Evolutionary conservation across 257 asterid species (phyloP).

Genomic region (Petrea volubilis): DNA sequence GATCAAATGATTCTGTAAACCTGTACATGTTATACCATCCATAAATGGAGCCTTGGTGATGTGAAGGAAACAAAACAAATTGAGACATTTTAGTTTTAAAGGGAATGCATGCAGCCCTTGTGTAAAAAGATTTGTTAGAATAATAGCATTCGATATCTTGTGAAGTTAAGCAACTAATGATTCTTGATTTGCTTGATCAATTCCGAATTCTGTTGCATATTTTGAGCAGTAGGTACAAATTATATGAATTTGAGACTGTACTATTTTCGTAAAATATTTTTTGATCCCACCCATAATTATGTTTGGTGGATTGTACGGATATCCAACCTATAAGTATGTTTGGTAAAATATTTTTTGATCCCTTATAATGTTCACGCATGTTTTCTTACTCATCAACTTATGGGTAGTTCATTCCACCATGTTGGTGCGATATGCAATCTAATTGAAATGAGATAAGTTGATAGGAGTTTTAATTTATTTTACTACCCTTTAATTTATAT

Average conservation of each 20-base stretch:
- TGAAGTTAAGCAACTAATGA: constrained; percentile 10
- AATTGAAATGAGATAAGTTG: too few species aligned
- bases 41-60: neutral
- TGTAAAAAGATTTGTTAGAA: neutral
- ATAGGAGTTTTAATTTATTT: too few species aligned
- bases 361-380: too few species aligned
- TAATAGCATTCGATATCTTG: constrained; percentile 12
- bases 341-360: too few species aligned
- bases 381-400: too few species aligned
- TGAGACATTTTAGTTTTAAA: neutral
- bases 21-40: neutral
- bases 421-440: too few species aligned
- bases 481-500: too few species aligned
- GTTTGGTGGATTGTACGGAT: too few species aligned
- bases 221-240: neutral
- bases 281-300: too few species aligned
- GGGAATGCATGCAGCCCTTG: neutral
- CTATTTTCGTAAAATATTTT: too few species aligned
- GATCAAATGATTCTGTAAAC: neutral
- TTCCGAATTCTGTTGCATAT: neutral
- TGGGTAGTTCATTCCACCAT: too few species aligned
- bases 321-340: too few species aligned
- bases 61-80: neutral
- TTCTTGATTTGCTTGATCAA: neutral
- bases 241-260: neutral